Conservation (phyloP, 441 rosid genomes). For the Populus hybrid region DNA sequence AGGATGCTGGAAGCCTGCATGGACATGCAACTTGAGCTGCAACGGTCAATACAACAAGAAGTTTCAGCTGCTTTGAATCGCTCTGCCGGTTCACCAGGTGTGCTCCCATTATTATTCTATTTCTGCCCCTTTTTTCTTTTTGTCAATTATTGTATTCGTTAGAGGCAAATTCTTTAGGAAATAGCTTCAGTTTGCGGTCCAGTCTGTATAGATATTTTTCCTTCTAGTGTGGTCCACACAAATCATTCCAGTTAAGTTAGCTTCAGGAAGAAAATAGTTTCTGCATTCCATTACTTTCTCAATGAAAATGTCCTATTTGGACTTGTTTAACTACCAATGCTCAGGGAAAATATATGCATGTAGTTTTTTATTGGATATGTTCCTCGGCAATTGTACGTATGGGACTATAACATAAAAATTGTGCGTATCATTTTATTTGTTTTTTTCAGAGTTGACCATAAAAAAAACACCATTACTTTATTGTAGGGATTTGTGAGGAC, state of each 20-base stretch:
- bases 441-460: slow-evolving; percentile 1
- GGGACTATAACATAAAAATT: background rate
- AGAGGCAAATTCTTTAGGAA: background rate
- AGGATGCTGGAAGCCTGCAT: slow-evolving; percentile 90
- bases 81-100: slow-evolving; percentile 57
- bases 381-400: background rate
- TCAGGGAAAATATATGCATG: background rate
- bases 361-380: background rate
- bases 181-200: background rate
- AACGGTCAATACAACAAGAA: slow-evolving; percentile 86
- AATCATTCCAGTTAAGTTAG: background rate
- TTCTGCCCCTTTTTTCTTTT: background rate
- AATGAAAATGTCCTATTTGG: background rate
- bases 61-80: slow-evolving; percentile 86
- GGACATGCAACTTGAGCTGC: slow-evolving; percentile 98
- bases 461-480: background rate
- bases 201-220: background rate
- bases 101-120: background rate
- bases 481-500: slow-evolving; percentile 45
- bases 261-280: background rate
- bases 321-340: background rate
- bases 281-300: background rate
- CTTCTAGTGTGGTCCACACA: background rate
- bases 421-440: background rate
- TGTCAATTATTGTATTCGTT: background rate